Evolutionary conservation across 768 basidiomycete species (phyloP), one percentile per base, ranked within the genome.

Genomic region (Lactifluus piperatus): DNA sequence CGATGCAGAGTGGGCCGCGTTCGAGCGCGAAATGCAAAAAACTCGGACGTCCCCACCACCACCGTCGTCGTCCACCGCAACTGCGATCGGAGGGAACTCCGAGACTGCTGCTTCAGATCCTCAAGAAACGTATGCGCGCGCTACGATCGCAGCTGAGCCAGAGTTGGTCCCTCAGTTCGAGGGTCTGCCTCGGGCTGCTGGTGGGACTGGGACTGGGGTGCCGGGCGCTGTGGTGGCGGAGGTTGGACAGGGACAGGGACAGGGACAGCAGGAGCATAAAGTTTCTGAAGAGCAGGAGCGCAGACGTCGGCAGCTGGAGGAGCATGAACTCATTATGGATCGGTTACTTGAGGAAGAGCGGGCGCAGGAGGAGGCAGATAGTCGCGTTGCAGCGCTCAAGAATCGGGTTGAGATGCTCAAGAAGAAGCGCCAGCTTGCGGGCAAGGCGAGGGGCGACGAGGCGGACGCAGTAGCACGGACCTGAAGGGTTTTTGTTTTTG

Each of bases 331-430:
- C 59, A 91, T 92, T 45, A 88, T 92, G 85, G 90, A 91, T 71
- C 79, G 91, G 55, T 71, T 92, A 48, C 58, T 91, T 69, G 90
- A 91, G 30, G 91, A 93, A 72, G 90, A 93, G 69, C 79, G 83
- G 56, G 85, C 84, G 32, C 91, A 93, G 74, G 91, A 93, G 68
- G 90, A 92, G 68, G 91, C 89, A 5, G 91, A 93, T 68, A 82
- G 83, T 74, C 82, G 81, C 53, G 89, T 91, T 10, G 68, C 69
- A 9, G 64, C 77, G 44, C 77, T 92, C 73, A 91, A 85, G 72
- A 80, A 72, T 46, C 78, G 78, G 65, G 66, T 92, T 34, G 86
- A 85, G 55, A 77, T 80, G 10, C 69, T 91, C 56, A 76, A 75
- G 68, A 71, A 71, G 66, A 76, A 71, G 64, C 72, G 81, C 46